A percentile compares a stretch with the other conserved stretches of the same genome.
Conservation (phyloP, 257 asterid species). For the Osmanthus fragrans region DNA sequence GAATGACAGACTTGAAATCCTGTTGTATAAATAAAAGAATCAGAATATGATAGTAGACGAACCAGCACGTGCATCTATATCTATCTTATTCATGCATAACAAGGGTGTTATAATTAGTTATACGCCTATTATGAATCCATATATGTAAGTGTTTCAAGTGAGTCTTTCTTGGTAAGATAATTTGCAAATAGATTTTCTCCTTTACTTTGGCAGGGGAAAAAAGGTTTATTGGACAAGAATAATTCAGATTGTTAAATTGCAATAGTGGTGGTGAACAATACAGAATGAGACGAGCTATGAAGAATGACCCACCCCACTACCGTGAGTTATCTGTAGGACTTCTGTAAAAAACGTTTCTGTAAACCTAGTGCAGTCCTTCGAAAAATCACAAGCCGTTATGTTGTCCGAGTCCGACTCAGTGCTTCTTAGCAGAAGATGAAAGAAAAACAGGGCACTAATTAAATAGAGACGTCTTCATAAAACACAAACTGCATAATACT, state of each 20-base stretch:
- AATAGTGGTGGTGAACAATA: background rate
- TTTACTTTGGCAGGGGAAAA: background rate
- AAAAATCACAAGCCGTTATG: background rate
- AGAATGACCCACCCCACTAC: background rate
- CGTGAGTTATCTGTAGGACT: too few relatives aligned
- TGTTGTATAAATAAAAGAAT: conserved; percentile 13
- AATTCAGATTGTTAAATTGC: background rate
- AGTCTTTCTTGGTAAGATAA: background rate
- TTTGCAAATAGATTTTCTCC: background rate
- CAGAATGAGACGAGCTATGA: background rate
- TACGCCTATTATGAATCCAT: background rate
- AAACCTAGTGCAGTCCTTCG: too few relatives aligned
- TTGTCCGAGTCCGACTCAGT: background rate
- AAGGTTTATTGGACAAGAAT: background rate
- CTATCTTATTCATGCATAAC: background rate
- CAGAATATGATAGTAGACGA: background rate
- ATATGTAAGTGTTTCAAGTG: background rate
- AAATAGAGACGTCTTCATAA: too few relatives aligned
- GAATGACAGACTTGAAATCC: conserved; percentile 55
- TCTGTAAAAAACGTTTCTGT: too few relatives aligned
- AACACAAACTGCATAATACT: background rate
- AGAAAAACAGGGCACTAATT: background rate
- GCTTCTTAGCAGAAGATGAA: background rate
- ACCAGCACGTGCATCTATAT: background rate
- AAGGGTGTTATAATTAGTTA: background rate